These are phyloP conservation scores for Leccinum imitatum DNA, from an alignment of 768 basidiomycete species.

Conservation along the genomic window DNA sequence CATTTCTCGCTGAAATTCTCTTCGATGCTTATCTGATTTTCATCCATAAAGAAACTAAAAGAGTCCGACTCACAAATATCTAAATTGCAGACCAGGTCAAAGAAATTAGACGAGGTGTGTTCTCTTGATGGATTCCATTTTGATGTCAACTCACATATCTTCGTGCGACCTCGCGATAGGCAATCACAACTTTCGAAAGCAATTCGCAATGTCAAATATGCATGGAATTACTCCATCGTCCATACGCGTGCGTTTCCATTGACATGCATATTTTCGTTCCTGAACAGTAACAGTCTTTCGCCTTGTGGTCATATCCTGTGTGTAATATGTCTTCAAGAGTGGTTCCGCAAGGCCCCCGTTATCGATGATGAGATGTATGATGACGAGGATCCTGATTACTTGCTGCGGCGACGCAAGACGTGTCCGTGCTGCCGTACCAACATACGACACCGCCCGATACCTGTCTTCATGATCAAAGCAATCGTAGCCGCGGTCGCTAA, in stretches of 20 bases:
- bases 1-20: background rate
- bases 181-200: slow-evolving; percentile 54
- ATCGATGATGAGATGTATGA: slow-evolving; percentile 45
- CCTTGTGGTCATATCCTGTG: slow-evolving; percentile 84
- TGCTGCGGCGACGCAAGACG: slow-evolving; percentile 61
- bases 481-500: slow-evolving; percentile 51
- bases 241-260: slow-evolving; percentile 56
- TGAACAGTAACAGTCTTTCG: slow-evolving; percentile 46
- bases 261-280: background rate
- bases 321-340: slow-evolving; percentile 66
- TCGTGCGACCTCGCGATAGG: slow-evolving; percentile 32
- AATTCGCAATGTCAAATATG: slow-evolving; percentile 76
- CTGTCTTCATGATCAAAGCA: slow-evolving; percentile 66
- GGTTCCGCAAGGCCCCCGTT: slow-evolving; percentile 70
- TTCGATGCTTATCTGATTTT: slow-evolving; percentile 1
- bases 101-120: slow-evolving; percentile 58
- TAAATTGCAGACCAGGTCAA: slow-evolving; percentile 45
- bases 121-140: background rate
- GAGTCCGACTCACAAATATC: slow-evolving; percentile 46
- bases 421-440: slow-evolving; percentile 70
- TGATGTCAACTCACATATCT: background rate
- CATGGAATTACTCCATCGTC: slow-evolving; percentile 64
- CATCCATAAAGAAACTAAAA: slow-evolving; percentile 38
- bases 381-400: slow-evolving; percentile 41
- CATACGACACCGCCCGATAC: slow-evolving; percentile 59